Conservation (phyloP, 495 filamentous ascomycete species). For the Penicillium bovifimosum region DNA sequence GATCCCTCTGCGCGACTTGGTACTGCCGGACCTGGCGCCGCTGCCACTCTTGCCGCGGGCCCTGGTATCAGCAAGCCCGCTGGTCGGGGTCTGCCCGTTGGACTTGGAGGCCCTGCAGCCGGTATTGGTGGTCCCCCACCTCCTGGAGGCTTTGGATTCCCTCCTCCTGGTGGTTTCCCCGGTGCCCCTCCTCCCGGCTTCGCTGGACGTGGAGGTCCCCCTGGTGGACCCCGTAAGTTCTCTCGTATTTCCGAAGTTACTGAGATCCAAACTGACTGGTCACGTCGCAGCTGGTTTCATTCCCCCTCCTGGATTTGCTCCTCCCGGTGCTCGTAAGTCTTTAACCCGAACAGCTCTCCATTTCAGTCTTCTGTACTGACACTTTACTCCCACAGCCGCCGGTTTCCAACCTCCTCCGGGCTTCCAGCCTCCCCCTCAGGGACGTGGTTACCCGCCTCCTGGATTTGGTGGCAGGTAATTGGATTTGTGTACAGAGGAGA, state of each 20-base stretch:
- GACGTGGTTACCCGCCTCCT: constrained; percentile 67
- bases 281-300: constrained; percentile 47
- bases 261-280: constrained; percentile 1
- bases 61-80: constrained; percentile 89
- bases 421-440: constrained; percentile 58
- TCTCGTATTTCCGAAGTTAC: background rate
- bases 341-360: background rate
- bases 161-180: constrained; percentile 59
- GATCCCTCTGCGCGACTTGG: constrained; percentile 89
- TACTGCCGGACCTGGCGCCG: constrained; percentile 59
- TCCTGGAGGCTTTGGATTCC: constrained; percentile 51
- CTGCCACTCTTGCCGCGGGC: constrained; percentile 68
- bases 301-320: constrained; percentile 61
- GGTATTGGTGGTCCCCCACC: constrained; percentile 80
- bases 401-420: constrained; percentile 68
- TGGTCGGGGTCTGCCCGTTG: constrained; percentile 82
- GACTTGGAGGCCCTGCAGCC: constrained; percentile 82
- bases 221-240: constrained; percentile 57
- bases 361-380: constrained; percentile 15
- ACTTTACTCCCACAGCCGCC: constrained; percentile 33
- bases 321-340: constrained; percentile 54
- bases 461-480: constrained; percentile 71
- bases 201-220: constrained; percentile 64
- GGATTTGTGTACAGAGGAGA: constrained; percentile 14
- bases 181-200: constrained; percentile 70